Conservation (phyloP, 768 basidiomycete genomes). For the Lentinula sp. region DNA sequence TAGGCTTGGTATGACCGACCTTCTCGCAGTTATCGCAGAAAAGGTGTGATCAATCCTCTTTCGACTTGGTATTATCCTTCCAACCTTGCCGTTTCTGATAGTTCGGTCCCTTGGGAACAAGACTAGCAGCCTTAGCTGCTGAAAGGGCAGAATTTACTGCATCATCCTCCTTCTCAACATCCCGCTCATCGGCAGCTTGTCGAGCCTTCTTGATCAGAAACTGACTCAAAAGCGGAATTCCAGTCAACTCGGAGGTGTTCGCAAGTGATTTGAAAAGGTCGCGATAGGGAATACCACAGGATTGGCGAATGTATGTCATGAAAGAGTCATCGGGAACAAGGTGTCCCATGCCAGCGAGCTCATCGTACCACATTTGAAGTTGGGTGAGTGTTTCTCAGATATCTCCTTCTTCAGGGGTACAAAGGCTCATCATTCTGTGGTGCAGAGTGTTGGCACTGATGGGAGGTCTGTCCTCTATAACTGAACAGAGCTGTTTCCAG, state of each 20-base stretch:
- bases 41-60: neutral
- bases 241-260: neutral
- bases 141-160: neutral
- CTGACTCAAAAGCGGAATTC: neutral
- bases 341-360: neutral
- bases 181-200: neutral
- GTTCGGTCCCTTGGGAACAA: neutral
- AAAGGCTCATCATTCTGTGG: conserved; percentile 14
- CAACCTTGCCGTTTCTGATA: neutral
- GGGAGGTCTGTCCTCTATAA: conserved; percentile 17
- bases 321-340: neutral
- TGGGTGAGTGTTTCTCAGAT: conserved; percentile 7
- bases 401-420: conserved; percentile 10
- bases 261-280: neutral
- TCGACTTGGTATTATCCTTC: neutral
- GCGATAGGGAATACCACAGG: neutral
- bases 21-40: neutral
- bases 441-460: conserved; percentile 14
- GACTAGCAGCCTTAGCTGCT: neutral
- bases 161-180: neutral
- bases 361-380: conserved; percentile 25
- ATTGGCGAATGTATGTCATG: conserved; percentile 10
- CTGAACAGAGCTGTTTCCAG: conserved; percentile 17
- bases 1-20: conserved; percentile 16
- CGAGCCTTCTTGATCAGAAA: neutral